A percentile compares a stretch with the other conserved stretches of the same genome.
Evolutionary conservation across 345 rosid species (phyloP).

Genomic region (Hirschfeldia incana): DNA sequence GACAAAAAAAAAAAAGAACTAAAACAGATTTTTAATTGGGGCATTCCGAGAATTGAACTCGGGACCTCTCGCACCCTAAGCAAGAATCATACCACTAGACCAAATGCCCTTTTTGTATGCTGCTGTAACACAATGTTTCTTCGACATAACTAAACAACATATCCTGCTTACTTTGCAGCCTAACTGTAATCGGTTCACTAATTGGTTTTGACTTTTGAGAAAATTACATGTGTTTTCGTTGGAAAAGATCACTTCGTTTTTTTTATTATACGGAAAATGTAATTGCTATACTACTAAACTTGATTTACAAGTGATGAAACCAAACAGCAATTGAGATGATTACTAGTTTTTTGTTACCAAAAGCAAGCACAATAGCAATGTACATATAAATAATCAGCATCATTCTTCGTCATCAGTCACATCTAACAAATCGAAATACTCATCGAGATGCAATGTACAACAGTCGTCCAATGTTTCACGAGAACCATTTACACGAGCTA

Average conservation of each 20-base stretch:
- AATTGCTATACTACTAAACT: neutral
- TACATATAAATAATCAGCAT: neutral
- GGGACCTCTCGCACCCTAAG: conserved; percentile 94
- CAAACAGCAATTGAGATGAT: neutral
- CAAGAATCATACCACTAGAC: conserved; percentile 93
- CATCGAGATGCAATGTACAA: conserved; percentile 61
- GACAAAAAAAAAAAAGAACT: too few relatives aligned
- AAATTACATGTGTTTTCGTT: neutral
- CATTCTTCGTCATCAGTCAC: conserved; percentile 42
- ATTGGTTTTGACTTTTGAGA: neutral
- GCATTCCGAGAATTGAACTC: conserved; percentile 76
- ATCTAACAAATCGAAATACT: conserved; percentile 53
- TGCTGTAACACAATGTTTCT: neutral
- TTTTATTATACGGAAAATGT: neutral
- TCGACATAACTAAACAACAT: too few relatives aligned
- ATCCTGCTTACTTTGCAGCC: neutral
- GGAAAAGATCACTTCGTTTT: neutral
- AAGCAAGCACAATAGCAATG: neutral
- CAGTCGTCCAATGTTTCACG: conserved; percentile 57
- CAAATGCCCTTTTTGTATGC: conserved; percentile 56
- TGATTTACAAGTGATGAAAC: neutral
- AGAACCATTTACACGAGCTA: conserved; percentile 54
- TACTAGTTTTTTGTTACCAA: neutral
- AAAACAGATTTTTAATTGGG: conserved; percentile 25
- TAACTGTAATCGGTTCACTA: neutral